These are phyloP conservation scores for Neurospora hispaniola DNA, from an alignment of 495 filamentous ascomycete genomes.

Conservation along the genomic window DNA sequence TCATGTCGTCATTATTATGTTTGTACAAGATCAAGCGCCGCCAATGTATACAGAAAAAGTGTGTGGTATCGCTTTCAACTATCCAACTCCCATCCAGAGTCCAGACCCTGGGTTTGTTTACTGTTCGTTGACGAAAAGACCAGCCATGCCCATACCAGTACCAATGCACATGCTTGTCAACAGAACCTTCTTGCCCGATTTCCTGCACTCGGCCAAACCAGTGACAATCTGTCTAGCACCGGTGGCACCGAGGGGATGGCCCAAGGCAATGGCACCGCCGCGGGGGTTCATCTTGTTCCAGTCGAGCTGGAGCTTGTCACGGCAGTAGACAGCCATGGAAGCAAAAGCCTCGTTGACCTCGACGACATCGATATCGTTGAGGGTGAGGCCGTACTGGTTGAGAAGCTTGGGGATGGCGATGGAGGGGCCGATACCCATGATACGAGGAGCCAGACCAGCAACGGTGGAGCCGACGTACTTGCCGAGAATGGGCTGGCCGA, in stretches of 20 bases:
- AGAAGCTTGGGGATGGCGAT: constrained; percentile 93
- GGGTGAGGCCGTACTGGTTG: constrained; percentile 62
- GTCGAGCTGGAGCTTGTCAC: constrained; percentile 65
- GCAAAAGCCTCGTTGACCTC: constrained; percentile 98
- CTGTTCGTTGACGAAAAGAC: constrained; percentile 74
- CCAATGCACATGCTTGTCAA: constrained; percentile 85
- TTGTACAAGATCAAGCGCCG: background rate
- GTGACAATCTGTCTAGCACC: constrained; percentile 75
- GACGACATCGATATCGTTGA: constrained; percentile 77
- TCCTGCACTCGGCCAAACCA: constrained; percentile 67
- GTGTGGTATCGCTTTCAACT: background rate
- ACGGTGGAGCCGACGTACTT: constrained; percentile 92
- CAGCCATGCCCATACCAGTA: constrained; percentile 75
- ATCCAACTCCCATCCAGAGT: background rate
- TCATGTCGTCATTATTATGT: background rate
- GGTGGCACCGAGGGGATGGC: constrained; percentile 74
- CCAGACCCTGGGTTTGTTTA: constrained; percentile 1
- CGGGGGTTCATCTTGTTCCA: constrained; percentile 81
- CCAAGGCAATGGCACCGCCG: constrained; percentile 68
- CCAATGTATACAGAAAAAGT: background rate
- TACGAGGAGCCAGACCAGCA: constrained; percentile 76
- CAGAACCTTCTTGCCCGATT: constrained; percentile 71
- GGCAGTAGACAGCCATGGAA: constrained; percentile 92
- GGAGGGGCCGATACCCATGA: constrained; percentile 96
- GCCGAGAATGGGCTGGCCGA: constrained; percentile 84